A percentile compares a stretch with the other conserved stretches of the same genome.
Evolutionary conservation across 2,329 filamentous ascomycete species (phyloP).

Genomic region (Hypoxylon sp.): DNA sequence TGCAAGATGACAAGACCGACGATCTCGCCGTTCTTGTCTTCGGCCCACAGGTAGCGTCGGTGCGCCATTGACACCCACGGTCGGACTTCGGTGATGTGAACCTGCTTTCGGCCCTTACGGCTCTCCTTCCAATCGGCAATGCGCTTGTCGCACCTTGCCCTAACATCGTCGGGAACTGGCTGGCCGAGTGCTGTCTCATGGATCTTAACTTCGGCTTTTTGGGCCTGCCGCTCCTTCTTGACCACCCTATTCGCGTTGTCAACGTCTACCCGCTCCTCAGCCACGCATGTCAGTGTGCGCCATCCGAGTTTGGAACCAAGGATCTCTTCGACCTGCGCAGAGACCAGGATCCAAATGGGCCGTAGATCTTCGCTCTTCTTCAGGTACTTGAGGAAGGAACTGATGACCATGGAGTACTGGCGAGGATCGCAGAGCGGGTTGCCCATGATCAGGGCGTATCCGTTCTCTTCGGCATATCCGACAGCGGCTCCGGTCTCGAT

Average conservation of each 20-base stretch:
- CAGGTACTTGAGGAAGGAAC: slow-evolving; percentile 81
- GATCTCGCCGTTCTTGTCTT: slow-evolving; percentile 79
- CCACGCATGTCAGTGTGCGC: slow-evolving; percentile 89
- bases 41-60: slow-evolving; percentile 87
- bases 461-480: slow-evolving; percentile 81
- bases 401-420: slow-evolving; percentile 82
- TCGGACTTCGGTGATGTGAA: slow-evolving; percentile 90
- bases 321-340: slow-evolving; percentile 81
- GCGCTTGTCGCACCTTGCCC: slow-evolving; percentile 77
- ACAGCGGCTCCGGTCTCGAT: slow-evolving; percentile 83
- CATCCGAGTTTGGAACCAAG: slow-evolving; percentile 86
- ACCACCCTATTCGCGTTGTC: slow-evolving; percentile 73
- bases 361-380: slow-evolving; percentile 78
- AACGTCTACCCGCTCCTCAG: slow-evolving; percentile 89
- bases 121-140: slow-evolving; percentile 84
- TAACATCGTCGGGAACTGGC: slow-evolving; percentile 75
- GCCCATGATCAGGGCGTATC: slow-evolving; percentile 87
- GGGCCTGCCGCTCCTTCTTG: slow-evolving; percentile 85
- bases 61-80: slow-evolving; percentile 90
- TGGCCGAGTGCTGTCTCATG: slow-evolving; percentile 78
- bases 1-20: slow-evolving; percentile 85
- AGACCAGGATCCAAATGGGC: slow-evolving; percentile 92
- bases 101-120: slow-evolving; percentile 85
- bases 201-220: slow-evolving; percentile 73
- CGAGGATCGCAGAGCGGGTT: slow-evolving; percentile 86